Evolutionary conservation across 768 basidiomycete species (phyloP).

Genomic region (Asterophora lycoperdoides): DNA sequence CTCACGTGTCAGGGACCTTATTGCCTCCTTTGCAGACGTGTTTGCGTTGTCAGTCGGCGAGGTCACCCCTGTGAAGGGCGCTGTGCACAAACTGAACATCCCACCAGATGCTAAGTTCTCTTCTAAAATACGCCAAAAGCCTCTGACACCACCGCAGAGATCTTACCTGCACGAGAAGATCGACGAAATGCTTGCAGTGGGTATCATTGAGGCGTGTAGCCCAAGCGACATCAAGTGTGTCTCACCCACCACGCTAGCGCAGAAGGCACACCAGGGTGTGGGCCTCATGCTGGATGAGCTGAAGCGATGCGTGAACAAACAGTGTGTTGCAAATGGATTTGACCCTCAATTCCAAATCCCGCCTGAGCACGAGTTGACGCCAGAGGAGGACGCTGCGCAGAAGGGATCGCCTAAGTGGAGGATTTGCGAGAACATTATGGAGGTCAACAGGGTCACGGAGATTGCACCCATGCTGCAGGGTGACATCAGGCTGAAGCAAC

Average conservation of each 20-base stretch:
- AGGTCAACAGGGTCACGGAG: constrained; percentile 26
- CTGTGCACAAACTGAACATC: constrained; percentile 32
- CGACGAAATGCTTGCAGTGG: constrained; percentile 32
- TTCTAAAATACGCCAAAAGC: constrained; percentile 19
- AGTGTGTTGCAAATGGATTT: constrained; percentile 26
- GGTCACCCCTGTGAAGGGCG: constrained; percentile 6
- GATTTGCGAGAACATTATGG: constrained; percentile 31
- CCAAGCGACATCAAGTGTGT: constrained; percentile 16
- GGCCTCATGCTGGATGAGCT: constrained; percentile 31
- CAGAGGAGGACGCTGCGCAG: neutral
- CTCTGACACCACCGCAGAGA: constrained; percentile 26
- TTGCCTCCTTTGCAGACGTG: constrained; percentile 2
- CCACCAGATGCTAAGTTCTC: constrained; percentile 7
- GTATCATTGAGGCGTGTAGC: constrained; percentile 25
- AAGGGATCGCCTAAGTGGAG: constrained; percentile 24
- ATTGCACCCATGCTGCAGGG: constrained; percentile 29
- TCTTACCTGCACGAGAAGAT: constrained; percentile 25
- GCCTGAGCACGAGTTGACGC: constrained; percentile 6
- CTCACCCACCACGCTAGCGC: constrained; percentile 28
- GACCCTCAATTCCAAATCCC: constrained; percentile 18
- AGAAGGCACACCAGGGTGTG: constrained; percentile 29
- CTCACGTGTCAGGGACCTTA: constrained; percentile 31
- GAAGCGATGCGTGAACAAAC: constrained; percentile 27
- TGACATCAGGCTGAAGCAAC: constrained; percentile 32
- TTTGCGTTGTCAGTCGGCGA: no score